Percentiles rank a stretch among this genome's conserved stretches.
These are phyloP conservation scores for Globisporangium cystogenes DNA, from an alignment of 352 stramenopile genomes.

Conservation along the genomic window DNA sequence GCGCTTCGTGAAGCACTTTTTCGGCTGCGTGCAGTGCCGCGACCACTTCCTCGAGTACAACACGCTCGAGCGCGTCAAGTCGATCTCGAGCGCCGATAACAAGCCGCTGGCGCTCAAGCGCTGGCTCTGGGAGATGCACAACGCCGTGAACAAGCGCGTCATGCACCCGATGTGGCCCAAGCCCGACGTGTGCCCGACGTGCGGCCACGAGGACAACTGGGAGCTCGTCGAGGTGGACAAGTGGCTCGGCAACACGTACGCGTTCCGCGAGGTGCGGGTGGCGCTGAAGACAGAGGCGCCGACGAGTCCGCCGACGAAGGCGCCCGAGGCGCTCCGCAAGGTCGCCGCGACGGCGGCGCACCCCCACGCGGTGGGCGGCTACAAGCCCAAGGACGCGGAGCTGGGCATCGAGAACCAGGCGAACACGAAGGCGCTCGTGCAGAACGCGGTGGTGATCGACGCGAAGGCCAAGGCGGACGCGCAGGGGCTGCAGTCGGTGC, in stretches of 20 bases:
- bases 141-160: slow-evolving; percentile 76
- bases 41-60: slow-evolving; percentile 80
- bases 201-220: slow-evolving; percentile 54
- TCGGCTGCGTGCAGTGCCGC: slow-evolving; percentile 71
- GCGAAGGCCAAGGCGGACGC: slow-evolving; percentile 28
- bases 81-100: slow-evolving; percentile 53
- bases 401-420: slow-evolving; percentile 57
- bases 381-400: slow-evolving; percentile 63
- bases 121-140: slow-evolving; percentile 86
- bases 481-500: slow-evolving; percentile 31
- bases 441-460: slow-evolving; percentile 18
- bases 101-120: slow-evolving; percentile 61
- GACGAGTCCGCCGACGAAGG: slow-evolving; percentile 7
- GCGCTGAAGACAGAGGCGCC: slow-evolving; percentile 20
- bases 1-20: slow-evolving; percentile 84
- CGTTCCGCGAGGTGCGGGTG: slow-evolving; percentile 50
- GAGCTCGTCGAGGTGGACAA: slow-evolving; percentile 68
- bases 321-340: slow-evolving; percentile 16
- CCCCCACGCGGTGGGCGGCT: slow-evolving; percentile 17
- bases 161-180: slow-evolving; percentile 77
- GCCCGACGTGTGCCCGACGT: slow-evolving; percentile 61
- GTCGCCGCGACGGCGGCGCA: slow-evolving; percentile 8
- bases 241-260: slow-evolving; percentile 61
- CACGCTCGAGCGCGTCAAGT: slow-evolving; percentile 59
- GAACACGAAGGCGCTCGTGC: slow-evolving; percentile 44